Base-by-base conservation (phyloP, 2,329 filamentous ascomycete species). In the Claviceps maximensis region DNA sequence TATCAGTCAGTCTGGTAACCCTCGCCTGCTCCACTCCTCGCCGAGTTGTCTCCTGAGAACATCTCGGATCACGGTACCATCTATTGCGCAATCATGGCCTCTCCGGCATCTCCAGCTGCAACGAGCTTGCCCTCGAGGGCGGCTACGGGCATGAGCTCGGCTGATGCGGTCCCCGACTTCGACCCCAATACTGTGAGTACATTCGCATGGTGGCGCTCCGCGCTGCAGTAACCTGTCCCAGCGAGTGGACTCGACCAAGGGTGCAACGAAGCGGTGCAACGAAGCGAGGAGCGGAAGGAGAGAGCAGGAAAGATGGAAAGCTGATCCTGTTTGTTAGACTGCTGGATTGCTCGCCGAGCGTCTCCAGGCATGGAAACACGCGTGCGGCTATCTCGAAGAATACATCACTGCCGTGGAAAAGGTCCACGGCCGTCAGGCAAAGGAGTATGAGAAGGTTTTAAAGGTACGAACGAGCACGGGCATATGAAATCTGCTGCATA, bases 311-410 rank as follows among this genome's bases (percentile, higher is more conserved):
- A 33, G 12, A 36, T 15, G 15, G 7, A 33, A 21, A 4, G 19
- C 25, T 53, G n/a, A 42, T 25, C 4, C 13, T n/a, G 8, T 19
- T n/a, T 33, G 2, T 10, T 23, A 88, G 84, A 87, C 86, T 23
- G 82, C 84, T n/a, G 83, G 79, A 42, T 78, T 97, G 49, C 84
- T 98, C 58, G 77, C 84, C 53, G 89, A 97, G 74, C 83, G 93
- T 58, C 77, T 98, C 56, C 86, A 87, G 63, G 93, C 93, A 47
- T 98, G 89, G 89, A 97, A 96, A 69, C 91, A 97, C 68, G 88
- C 90, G 56, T 87, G 89, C 57, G 87, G 77, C 53, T 91, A 95
- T 65, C 77, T 98, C 48, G 89, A 97, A 70, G 89, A 95, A 50
- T 98, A 96, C 67, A 77, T 97, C 62, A 74, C 74, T 31, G 83